Evolutionary conservation across 345 rosid genomes (phyloP).

Genomic region (Odontarrhena argentea): DNA sequence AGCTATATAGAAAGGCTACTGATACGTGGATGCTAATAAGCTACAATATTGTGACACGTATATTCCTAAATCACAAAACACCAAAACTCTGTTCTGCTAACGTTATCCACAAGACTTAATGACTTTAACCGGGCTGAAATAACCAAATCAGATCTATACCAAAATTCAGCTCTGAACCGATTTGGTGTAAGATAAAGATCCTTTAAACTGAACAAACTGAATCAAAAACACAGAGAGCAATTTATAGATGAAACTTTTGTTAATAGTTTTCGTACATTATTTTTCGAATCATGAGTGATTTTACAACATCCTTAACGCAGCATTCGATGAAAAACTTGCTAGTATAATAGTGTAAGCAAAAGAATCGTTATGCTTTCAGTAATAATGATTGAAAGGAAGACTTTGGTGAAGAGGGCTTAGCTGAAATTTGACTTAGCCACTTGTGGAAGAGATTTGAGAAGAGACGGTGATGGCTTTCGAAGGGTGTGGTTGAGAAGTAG

Average conservation of each 20-base stretch:
- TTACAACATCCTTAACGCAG: constrained; percentile 22
- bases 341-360: constrained; percentile 9
- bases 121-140: constrained; percentile 15
- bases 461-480: constrained; percentile 70
- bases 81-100: constrained; percentile 3
- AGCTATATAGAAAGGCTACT: constrained; percentile 21
- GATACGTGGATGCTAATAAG: constrained; percentile 35
- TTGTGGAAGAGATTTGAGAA: constrained; percentile 79
- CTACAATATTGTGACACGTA: constrained; percentile 17
- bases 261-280: constrained; percentile 25
- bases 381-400: constrained; percentile 19
- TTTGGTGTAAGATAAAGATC: not conserved
- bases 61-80: constrained; percentile 6
- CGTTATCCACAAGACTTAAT: constrained; percentile 33
- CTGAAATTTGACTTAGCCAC: constrained; percentile 49
- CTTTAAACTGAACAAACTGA: not conserved
- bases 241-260: constrained; percentile 16
- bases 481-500: constrained; percentile 79
- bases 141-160: not conserved
- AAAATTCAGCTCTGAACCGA: not conserved
- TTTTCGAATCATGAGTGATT: constrained; percentile 15
- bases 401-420: constrained; percentile 27
- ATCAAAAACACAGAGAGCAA: not conserved
- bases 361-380: constrained; percentile 19
- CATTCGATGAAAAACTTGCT: constrained; percentile 2